Base-by-base conservation (phyloP, 2,329 filamentous ascomycete species). In the Sphaerulina musiva region DNA sequence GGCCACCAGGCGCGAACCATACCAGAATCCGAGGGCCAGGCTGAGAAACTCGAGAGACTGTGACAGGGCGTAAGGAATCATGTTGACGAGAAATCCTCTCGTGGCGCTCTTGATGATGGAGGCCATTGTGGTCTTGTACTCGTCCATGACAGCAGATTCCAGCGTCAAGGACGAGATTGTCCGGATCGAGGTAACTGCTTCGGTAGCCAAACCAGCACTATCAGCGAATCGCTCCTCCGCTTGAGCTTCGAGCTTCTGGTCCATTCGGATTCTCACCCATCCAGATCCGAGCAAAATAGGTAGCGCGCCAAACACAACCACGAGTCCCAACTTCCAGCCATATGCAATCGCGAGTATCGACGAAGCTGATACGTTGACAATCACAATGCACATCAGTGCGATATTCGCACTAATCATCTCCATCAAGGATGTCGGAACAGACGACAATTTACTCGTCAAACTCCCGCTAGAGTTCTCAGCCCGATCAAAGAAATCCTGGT, bases 371-470 rank as follows among this genome's bases (percentile, higher is more conserved):
- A 71, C 57, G 36, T 68, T 71, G 46, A 70, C 64, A 1, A 68
- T 11, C n/a, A 66, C 62, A 46, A 64, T 68, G 31, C 69, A 44
- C 41, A 71, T 66, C 11, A 70, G 68, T 6, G 67, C 68, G 17
- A 73, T 64, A 32, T 76, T 79, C 0, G 73, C 62, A 0, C 77
- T 76, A 14, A 80, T 66, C 3, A 80, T 62, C 54, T 80, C 77
- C 61, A 76, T 73, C 0, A 81, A 60, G 26, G 76, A 72, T 10
- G 75, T 77, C 2, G 78, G 74, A 46, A 79, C 74, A 6, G 75
- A 74, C 0, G 75, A 72, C 6, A 79, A 66, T 9, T 73, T 70
- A 4, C 74, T 73, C 4, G 75, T 73, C 7, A 80, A 62, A 3
- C 73, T 72, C 4, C 77, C 78, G 3, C 73, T 72, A 1, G 76